These are phyloP conservation scores for Aureobasidium sp. DNA, from an alignment of 2,329 filamentous ascomycete genomes.

Conservation along the genomic window DNA sequence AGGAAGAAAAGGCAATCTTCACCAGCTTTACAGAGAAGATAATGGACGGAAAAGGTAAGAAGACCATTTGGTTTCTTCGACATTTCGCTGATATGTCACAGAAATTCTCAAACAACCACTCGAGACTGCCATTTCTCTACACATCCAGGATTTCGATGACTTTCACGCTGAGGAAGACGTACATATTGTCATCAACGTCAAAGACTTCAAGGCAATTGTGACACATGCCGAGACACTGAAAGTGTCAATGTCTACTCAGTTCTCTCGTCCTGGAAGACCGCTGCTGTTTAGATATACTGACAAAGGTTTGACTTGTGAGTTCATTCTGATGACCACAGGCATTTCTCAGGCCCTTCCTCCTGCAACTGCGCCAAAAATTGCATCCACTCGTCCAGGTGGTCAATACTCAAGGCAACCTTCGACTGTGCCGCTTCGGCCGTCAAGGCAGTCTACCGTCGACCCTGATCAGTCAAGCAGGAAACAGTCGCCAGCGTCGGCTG, in stretches of 20 bases:
- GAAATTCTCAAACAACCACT: slow-evolving; percentile 73
- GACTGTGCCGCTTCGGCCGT: not conserved
- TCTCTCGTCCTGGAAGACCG: slow-evolving; percentile 64
- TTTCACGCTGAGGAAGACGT: slow-evolving; percentile 68
- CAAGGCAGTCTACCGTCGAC: slow-evolving; percentile 5
- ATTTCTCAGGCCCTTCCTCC: slow-evolving; percentile 41
- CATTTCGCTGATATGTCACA: slow-evolving; percentile 27
- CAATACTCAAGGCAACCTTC: slow-evolving; percentile 28
- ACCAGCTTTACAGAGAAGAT: slow-evolving; percentile 78
- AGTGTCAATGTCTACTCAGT: slow-evolving; percentile 59
- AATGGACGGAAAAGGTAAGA: slow-evolving; percentile 55
- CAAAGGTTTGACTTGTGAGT: slow-evolving; percentile 65
- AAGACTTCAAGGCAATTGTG: slow-evolving; percentile 74
- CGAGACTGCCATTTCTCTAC: slow-evolving; percentile 70
- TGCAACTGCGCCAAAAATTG: slow-evolving; percentile 29
- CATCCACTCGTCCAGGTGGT: slow-evolving; percentile 30
- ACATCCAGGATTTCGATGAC: slow-evolving; percentile 68
- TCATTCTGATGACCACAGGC: slow-evolving; percentile 75
- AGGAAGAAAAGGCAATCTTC: slow-evolving; percentile 63
- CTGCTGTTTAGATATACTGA: slow-evolving; percentile 63
- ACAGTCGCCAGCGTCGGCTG: slow-evolving; percentile 10
- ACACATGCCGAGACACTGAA: slow-evolving; percentile 65
- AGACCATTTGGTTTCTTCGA: not conserved
- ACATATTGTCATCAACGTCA: slow-evolving; percentile 74
- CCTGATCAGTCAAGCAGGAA: not conserved